Base-by-base conservation (phyloP, 2,329 filamentous ascomycete genomes). In the Cladosporium oxysporum region DNA sequence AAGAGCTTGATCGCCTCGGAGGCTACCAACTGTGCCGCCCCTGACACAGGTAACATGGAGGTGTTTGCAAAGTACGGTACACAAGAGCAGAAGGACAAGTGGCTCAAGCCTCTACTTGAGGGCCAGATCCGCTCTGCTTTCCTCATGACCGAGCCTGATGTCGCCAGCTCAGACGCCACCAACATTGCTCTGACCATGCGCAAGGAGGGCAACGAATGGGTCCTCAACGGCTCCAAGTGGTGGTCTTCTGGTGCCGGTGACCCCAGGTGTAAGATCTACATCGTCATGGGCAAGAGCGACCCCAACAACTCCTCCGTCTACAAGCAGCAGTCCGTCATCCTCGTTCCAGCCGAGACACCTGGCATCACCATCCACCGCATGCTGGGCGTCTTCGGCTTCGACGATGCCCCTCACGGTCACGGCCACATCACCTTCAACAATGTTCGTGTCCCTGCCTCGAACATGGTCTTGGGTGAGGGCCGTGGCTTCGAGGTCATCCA, bases 401-500 rank as follows among this genome's bases (percentile, higher is more conserved):
- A 98, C 78, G 95, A 99, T 74, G 95, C 95, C n/a, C 95, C 95
- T 2, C 95, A 99, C 79, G 95, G 95, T 65, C 95, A 99, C 81
- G 95, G 93, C 53, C 94, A 99, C 79, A 88, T 99, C 76, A 87
- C 83, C 41, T 98, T 99, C 81, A 84, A 89, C 66, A 90, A 98
- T 76, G 95, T 98, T 69, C 91, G 94, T 66, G 91, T 99, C 0
- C 94, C 94, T 8, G 88, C 84, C 35, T 82, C 83, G 73, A 95
- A 91, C 82, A 90, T 99, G 75, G 91, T 98, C 12, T 89, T 99
- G 3, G 94, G 95, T 67, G 92, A 95, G 78, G 95, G 95, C 70
- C 89, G 92, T 69, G 95, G 95, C 23, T 99, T 99, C 78, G 95
- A 99, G 80, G 97, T 99, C 76, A 97, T 99, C 76, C 95, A 99